Conservation (phyloP, 2,329 filamentous ascomycete species). For the Raffaelea arxii region DNA sequence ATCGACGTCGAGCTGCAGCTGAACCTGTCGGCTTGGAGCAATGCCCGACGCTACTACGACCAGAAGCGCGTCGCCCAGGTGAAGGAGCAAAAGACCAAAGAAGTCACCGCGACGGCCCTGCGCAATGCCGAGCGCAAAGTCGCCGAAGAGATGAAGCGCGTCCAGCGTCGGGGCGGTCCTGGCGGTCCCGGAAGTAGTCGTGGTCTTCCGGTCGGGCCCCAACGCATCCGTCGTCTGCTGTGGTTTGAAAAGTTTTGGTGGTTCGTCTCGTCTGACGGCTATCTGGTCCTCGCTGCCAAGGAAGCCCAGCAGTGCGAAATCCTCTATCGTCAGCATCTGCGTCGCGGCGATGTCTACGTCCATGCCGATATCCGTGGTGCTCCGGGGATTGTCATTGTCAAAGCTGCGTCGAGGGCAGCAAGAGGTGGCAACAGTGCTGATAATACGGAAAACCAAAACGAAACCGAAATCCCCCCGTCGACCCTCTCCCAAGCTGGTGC, state of each 20-base stretch:
- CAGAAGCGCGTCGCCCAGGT: constrained; percentile 74
- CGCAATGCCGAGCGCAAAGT: constrained; percentile 90
- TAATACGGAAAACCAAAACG: constrained; percentile 55
- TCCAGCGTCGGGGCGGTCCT: constrained; percentile 84
- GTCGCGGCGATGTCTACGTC: constrained; percentile 84
- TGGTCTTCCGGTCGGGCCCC: constrained; percentile 40
- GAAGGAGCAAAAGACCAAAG: constrained; percentile 79
- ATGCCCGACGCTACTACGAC: constrained; percentile 85
- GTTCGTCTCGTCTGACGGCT: constrained; percentile 93
- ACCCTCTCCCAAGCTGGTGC: constrained; percentile 86
- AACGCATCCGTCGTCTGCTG: constrained; percentile 70
- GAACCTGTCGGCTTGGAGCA: constrained; percentile 71
- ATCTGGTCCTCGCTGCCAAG: constrained; percentile 80
- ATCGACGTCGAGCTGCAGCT: constrained; percentile 82
- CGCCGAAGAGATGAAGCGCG: constrained; percentile 72
- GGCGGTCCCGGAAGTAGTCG: background rate
- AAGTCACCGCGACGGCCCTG: constrained; percentile 72
- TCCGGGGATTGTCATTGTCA: constrained; percentile 68
- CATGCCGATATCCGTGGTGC: constrained; percentile 84
- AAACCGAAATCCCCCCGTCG: constrained; percentile 82
- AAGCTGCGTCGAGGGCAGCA: too few relatives aligned
- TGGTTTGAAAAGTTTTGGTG: constrained; percentile 98
- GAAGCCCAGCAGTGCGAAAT: constrained; percentile 87
- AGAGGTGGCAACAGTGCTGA: too few relatives aligned
- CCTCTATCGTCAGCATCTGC: constrained; percentile 77